These are phyloP conservation scores for Alternaria infectoria DNA, from an alignment of 2,329 filamentous ascomycete genomes.

Conservation along the genomic window DNA sequence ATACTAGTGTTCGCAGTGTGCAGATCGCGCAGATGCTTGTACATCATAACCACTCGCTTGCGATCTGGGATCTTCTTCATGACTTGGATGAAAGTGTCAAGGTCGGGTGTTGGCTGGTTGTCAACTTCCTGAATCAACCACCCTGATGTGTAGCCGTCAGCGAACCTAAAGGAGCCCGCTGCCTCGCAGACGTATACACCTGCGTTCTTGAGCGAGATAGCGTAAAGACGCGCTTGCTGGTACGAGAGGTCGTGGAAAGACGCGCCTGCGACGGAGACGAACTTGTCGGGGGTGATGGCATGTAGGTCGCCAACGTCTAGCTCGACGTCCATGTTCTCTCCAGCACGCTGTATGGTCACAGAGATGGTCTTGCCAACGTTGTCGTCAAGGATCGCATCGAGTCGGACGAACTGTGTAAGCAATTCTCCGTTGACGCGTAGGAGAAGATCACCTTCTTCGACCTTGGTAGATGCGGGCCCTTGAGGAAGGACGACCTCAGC, in stretches of 20 bases:
- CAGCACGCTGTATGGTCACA: constrained; percentile 85
- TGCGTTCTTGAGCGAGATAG: constrained; percentile 75
- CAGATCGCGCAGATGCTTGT: constrained; percentile 92
- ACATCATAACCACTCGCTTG: constrained; percentile 88
- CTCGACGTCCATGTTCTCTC: constrained; percentile 83
- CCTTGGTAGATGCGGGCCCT: constrained; percentile 83
- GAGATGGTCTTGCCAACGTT: constrained; percentile 80
- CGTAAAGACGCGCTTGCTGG: constrained; percentile 94
- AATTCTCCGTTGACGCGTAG: constrained; percentile 93
- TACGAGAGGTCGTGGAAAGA: constrained; percentile 98
- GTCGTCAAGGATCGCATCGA: constrained; percentile 91
- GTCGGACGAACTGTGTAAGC: constrained; percentile 87
- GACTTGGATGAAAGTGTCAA: constrained; percentile 88
- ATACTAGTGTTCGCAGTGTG: constrained; percentile 95
- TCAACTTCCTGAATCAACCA: constrained; percentile 95
- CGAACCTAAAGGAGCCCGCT: constrained; percentile 88
- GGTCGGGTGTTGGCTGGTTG: constrained; percentile 86
- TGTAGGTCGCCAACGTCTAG: constrained; percentile 89
- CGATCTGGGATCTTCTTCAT: constrained; percentile 84
- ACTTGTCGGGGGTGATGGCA: constrained; percentile 92
- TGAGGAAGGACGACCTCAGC: constrained; percentile 93
- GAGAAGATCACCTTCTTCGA: constrained; percentile 93
- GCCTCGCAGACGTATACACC: constrained; percentile 96
- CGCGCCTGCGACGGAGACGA: constrained; percentile 90
- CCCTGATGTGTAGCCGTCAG: constrained; percentile 85